phyloP scores from a whole-genome alignment of 768 basidiomycete species.

The Dioszegia hungarica region DNA sequence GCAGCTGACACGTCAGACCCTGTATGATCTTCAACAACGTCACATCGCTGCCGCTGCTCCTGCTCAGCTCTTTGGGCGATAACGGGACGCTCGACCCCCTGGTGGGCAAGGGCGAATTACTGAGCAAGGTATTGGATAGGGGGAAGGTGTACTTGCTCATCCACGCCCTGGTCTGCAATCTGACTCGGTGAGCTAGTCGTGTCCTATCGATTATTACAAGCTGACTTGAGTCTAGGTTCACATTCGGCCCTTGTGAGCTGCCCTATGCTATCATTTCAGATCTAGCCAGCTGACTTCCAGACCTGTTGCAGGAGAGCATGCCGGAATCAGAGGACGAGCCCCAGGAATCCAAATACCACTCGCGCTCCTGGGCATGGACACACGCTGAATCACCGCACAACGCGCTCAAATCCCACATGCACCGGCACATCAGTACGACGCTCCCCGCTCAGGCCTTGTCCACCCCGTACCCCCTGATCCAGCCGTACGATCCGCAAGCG shows the following conservation, averaged over 20 bases:
- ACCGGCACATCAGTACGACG: constrained; percentile 12
- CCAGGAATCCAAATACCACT: constrained; percentile 6
- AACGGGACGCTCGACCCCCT: constrained; percentile 42
- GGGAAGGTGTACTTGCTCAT: constrained; percentile 46
- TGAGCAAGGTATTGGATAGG: constrained; percentile 27
- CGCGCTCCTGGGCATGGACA: constrained; percentile 2
- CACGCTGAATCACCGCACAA: constrained; percentile 5
- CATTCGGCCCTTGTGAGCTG: constrained; percentile 34
- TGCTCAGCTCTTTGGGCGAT: constrained; percentile 37
- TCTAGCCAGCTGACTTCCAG: neutral
- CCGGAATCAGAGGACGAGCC: neutral
- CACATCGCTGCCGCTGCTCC: constrained; percentile 44
- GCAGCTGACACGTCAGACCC: constrained; percentile 23
- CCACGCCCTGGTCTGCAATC: constrained; percentile 45
- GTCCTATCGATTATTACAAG: neutral
- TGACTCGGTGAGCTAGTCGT: constrained; percentile 24
- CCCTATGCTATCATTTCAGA: neutral
- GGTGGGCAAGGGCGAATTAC: constrained; percentile 13
- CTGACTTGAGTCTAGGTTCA: constrained; percentile 22
- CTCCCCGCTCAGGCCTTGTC: constrained; percentile 7
- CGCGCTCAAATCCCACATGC: constrained; percentile 9
- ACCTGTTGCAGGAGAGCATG: neutral
- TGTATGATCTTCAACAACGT: constrained; percentile 49
- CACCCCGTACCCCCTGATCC: constrained; percentile 24
- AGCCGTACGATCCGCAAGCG: constrained; percentile 25